These are phyloP conservation scores for Macrolepiota albuminosa DNA, from an alignment of 768 basidiomycete genomes.

Conservation along the genomic window DNA sequence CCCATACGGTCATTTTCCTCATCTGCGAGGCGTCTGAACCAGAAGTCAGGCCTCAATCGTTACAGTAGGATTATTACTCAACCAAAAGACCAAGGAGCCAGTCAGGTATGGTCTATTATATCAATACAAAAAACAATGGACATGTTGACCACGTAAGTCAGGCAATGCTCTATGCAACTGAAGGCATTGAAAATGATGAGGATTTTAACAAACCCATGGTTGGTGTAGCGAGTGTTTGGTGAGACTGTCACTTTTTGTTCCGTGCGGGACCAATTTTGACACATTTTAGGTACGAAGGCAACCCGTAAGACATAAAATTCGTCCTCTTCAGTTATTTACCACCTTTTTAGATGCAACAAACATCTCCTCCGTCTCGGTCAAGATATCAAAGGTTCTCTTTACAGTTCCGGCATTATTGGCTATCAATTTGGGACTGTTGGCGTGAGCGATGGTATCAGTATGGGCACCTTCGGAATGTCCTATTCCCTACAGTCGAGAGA, in stretches of 20 bases:
- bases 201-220: slow-evolving; percentile 98
- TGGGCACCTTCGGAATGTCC: slow-evolving; percentile 92
- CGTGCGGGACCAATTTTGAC: slow-evolving; percentile 9
- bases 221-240: slow-evolving; percentile 96
- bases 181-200: slow-evolving; percentile 71
- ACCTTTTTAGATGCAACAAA: slow-evolving; percentile 80
- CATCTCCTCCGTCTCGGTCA: slow-evolving; percentile 89
- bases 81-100: slow-evolving; percentile 93
- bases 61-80: slow-evolving; percentile 83
- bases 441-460: slow-evolving; percentile 98
- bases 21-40: slow-evolving; percentile 29
- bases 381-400: slow-evolving; percentile 78
- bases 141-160: slow-evolving; percentile 22
- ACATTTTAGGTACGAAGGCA: slow-evolving; percentile 88
- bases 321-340: not conserved
- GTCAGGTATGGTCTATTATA: slow-evolving; percentile 53
- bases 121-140: slow-evolving; percentile 1
- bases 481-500: slow-evolving; percentile 98
- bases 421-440: slow-evolving; percentile 98
- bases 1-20: slow-evolving; percentile 35
- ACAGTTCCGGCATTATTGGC: slow-evolving; percentile 68
- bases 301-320: slow-evolving; percentile 66
- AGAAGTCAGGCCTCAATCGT: slow-evolving; percentile 50
- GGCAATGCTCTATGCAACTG: slow-evolving; percentile 99
- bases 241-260: slow-evolving; percentile 23